Percentiles rank a stretch among this genome's conserved stretches.
phyloP scores from a whole-genome alignment of 805 yeast genomes.

The Lipomyces kockii region DNA sequence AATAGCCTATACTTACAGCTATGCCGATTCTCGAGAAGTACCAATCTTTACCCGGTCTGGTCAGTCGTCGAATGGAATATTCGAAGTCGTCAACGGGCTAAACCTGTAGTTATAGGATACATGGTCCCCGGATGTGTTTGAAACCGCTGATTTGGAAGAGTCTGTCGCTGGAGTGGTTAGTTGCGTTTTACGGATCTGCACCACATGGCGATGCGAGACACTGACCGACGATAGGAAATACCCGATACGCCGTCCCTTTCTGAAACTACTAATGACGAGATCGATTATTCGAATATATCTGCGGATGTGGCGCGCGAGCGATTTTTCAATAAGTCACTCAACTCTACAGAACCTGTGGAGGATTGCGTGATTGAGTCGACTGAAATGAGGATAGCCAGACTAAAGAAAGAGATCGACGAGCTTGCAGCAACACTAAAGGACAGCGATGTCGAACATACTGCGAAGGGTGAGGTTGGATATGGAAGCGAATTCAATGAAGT shows the following conservation, averaged over 20 bases:
- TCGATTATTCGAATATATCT: slow-evolving; percentile 26
- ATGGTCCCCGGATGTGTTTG: slow-evolving; percentile 35
- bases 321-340: slow-evolving; percentile 17
- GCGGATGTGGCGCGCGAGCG: slow-evolving; percentile 33
- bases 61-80: slow-evolving; percentile 1
- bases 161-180: slow-evolving; percentile 3
- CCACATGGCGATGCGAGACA: background rate
- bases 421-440: slow-evolving; percentile 5
- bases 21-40: slow-evolving; percentile 28
- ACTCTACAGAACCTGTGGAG: background rate
- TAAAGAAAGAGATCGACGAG: slow-evolving; percentile 27
- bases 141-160: slow-evolving; percentile 27
- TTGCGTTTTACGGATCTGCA: background rate
- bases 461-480: background rate
- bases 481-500: slow-evolving; percentile 3
- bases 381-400: slow-evolving; percentile 22
- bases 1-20: background rate
- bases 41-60: slow-evolving; percentile 30
- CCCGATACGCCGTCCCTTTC: background rate
- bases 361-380: slow-evolving; percentile 15
- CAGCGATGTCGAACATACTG: background rate
- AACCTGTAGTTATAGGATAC: slow-evolving; percentile 24
- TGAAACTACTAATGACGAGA: slow-evolving; percentile 24
- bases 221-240: background rate
- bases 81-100: background rate